Evolutionary conservation across 306 rosid species (phyloP), one percentile per base, ranked within the genome.

Genomic region (Cicer judaicum): DNA sequence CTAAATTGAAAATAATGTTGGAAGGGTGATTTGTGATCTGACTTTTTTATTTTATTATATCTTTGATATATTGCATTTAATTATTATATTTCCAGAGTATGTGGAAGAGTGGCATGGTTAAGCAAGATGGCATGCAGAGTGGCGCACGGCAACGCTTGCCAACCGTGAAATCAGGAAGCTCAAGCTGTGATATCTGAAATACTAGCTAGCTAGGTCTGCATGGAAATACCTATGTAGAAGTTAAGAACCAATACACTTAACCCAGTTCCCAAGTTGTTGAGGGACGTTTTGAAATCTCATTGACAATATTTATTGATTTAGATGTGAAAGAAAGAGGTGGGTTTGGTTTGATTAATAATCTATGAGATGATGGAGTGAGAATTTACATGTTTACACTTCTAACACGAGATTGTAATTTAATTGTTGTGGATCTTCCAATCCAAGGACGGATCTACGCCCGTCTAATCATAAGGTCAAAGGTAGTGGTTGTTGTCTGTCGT

Each of bases 131-230:
- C 56, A 50, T 14, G 56, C 56, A 50, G 19, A 50, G 56, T 14
- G 57, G 57, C 57, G 24, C 24, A 52, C 57, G 57, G 57, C 57
- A 52, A 52, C 24, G 18, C 57, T 52, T 52, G 24, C 24, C 57
- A 7, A 52, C 24, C 57, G 57, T 15, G 57, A 52, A 52, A 52
- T 50, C 56, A 10, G 56, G 56, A 50, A 50, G 56, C 21, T 14
- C 56, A 9, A 7, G 24, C 24, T 50, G 21, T 19, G 15, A 50
- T 50, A 50, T 50, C 56, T 52, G 57, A 52, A 52, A 15, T 15
- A 52, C 24, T 52, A 15, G 21, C 10, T 14, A 4, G 57, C 5
- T 52, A 52, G 57, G 57, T 15, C 57, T 52, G 57, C 57, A 52
- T 52, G 57, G 5, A 52, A 15, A 52, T 52, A 52, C 57, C 57